Conservation (phyloP, 768 basidiomycete species). For the Psilocybe sp. region DNA sequence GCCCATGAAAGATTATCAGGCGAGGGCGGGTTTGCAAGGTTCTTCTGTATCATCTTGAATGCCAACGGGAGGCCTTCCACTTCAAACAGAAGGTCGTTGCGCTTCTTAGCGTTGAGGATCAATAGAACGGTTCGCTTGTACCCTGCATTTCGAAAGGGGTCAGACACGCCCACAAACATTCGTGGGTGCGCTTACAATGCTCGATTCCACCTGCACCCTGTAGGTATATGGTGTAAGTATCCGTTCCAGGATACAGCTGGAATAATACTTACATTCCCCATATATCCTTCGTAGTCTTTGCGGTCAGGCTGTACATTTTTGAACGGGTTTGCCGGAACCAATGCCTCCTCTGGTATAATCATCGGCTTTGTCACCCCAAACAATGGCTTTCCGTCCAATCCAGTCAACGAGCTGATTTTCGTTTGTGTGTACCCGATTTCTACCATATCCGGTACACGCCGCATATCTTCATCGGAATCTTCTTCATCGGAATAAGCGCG, state of each 20-base stretch:
- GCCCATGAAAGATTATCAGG: conserved; percentile 12
- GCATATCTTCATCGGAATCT: conserved; percentile 17
- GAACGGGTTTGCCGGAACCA: conserved; percentile 34
- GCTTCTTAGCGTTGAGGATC: conserved; percentile 21
- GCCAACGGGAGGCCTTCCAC: conserved; percentile 19
- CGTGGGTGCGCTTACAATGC: conserved; percentile 21
- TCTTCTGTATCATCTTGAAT: conserved; percentile 15
- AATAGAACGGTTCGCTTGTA: conserved; percentile 28
- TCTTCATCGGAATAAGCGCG: conserved; percentile 11
- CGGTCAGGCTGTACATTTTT: conserved; percentile 30
- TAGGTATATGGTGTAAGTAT: background rate
- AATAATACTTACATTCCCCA: conserved; percentile 34
- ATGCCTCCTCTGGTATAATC: conserved; percentile 17
- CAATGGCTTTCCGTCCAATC: conserved; percentile 26
- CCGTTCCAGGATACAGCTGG: background rate
- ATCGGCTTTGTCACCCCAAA: conserved; percentile 12
- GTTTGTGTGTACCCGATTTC: conserved; percentile 21
- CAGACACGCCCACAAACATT: background rate
- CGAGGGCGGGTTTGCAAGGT: conserved; percentile 8
- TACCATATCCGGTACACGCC: conserved; percentile 15
- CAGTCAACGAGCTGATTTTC: conserved; percentile 24
- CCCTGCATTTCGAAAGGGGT: conserved; percentile 6
- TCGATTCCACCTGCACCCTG: conserved; percentile 25
- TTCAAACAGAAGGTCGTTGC: conserved; percentile 14
- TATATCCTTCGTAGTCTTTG: conserved; percentile 37